These are phyloP conservation scores for Anaeromyces robustus DNA, from an alignment of 192 early-diverging fungal genomes.

Conservation along the genomic window DNA sequence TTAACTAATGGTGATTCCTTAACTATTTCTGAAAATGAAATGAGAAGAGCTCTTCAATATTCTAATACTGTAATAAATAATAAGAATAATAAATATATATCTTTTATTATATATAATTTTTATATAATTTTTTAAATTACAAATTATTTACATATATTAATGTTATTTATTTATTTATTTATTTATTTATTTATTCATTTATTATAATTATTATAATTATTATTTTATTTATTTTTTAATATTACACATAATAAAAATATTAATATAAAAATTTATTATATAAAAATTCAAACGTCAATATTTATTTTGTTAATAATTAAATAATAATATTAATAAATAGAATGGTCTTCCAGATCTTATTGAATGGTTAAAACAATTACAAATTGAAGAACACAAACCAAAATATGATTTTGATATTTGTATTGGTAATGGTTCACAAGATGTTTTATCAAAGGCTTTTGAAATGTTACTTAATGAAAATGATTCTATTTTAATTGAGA, in stretches of 20 bases:
- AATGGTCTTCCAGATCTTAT: slow-evolving; percentile 28
- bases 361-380: slow-evolving; percentile 23
- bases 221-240: no score
- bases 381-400: slow-evolving; percentile 22
- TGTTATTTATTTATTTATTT: no score
- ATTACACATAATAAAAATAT: no score
- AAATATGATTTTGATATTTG: slow-evolving; percentile 24
- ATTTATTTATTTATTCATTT: no score
- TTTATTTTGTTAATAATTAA: background rate
- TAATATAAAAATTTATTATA: no score
- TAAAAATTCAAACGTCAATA: no score
- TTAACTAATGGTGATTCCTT: slow-evolving; percentile 20
- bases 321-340: background rate
- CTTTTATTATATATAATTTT: no score
- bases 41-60: slow-evolving; percentile 8
- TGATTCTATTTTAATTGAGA: background rate
- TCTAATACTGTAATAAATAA: background rate
- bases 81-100: no score
- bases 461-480: background rate
- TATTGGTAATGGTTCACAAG: slow-evolving; percentile 33
- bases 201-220: no score
- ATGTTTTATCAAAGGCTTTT: slow-evolving; percentile 26
- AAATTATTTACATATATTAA: no score
- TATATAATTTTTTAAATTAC: no score
- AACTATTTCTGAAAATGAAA: slow-evolving; percentile 10